Conservation (phyloP, 352 stramenopile species). For the Globisporangium rhizosaccharum region DNA sequence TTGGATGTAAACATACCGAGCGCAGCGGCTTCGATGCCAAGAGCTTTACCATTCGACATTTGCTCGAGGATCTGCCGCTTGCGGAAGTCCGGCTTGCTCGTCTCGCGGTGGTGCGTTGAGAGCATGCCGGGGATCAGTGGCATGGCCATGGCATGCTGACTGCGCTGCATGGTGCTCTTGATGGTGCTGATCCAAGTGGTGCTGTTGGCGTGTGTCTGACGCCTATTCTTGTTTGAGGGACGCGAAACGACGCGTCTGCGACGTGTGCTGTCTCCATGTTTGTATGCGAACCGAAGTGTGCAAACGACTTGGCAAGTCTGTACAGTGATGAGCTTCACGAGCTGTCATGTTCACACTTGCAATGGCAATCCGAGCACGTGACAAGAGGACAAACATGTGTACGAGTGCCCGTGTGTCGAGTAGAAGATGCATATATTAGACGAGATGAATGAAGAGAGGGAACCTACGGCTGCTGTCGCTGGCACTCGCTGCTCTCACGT, state of each 20-base stretch:
- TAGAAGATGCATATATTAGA: constrained; percentile 2
- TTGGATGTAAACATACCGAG: constrained; percentile 12
- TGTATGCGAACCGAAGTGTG: background rate
- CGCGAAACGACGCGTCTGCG: background rate
- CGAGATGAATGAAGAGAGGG: background rate
- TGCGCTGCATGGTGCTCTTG: background rate
- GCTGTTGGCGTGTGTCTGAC: background rate
- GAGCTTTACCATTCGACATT: constrained; percentile 47
- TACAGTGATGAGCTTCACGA: too few species aligned
- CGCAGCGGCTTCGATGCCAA: constrained; percentile 4
- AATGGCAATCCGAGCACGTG: too few species aligned
- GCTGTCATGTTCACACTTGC: too few species aligned
- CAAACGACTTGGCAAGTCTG: background rate
- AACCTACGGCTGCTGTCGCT: background rate
- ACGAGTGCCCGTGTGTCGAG: background rate
- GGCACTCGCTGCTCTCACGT: background rate
- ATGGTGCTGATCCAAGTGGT: background rate
- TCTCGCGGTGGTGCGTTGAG: constrained; percentile 45
- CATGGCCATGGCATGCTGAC: constrained; percentile 1
- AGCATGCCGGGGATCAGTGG: constrained; percentile 54
- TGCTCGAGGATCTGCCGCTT: constrained; percentile 57
- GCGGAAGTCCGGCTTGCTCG: constrained; percentile 43
- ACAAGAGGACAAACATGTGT: too few species aligned
- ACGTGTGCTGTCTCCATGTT: background rate
- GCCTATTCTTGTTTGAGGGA: background rate